A percentile compares a stretch with the other conserved stretches of the same genome.
phyloP scores from a whole-genome alignment of 2,329 filamentous ascomycete genomes.

The Nemania serpens region DNA sequence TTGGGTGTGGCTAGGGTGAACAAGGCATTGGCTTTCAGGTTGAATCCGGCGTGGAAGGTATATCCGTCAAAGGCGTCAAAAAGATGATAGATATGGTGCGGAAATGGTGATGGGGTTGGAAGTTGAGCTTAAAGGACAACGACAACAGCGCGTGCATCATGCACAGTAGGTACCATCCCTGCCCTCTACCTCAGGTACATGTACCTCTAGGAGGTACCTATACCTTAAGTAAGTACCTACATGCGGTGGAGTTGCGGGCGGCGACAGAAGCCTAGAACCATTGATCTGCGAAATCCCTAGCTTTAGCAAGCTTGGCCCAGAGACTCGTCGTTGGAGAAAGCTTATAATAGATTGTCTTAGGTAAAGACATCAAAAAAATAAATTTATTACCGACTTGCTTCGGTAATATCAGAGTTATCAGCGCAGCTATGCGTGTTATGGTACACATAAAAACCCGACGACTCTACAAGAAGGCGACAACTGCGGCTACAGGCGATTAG shows the following conservation, averaged over 20 bases:
- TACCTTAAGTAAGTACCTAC: neutral
- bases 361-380: too few species aligned
- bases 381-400: too few species aligned
- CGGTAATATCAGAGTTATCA: too few species aligned
- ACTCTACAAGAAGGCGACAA: too few species aligned
- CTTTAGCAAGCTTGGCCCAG: neutral
- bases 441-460: too few species aligned
- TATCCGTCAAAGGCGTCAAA: neutral
- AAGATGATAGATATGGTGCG: slow-evolving; percentile 2
- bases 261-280: neutral
- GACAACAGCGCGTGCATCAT: neutral
- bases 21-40: slow-evolving; percentile 3
- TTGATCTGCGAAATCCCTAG: slow-evolving; percentile 7
- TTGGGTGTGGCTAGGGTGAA: slow-evolving; percentile 5
- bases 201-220: too few species aligned
- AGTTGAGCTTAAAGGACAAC: neutral
- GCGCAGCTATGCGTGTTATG: too few species aligned
- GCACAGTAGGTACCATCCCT: neutral
- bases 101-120: slow-evolving; percentile 9
- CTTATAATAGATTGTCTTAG: too few species aligned
- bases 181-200: too few species aligned
- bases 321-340: neutral
- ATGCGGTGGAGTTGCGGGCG: neutral
- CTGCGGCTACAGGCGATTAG: too few species aligned
- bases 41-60: neutral